Evolutionary conservation across 768 basidiomycete genomes (phyloP).

Genomic region (Termitomyces sp.): DNA sequence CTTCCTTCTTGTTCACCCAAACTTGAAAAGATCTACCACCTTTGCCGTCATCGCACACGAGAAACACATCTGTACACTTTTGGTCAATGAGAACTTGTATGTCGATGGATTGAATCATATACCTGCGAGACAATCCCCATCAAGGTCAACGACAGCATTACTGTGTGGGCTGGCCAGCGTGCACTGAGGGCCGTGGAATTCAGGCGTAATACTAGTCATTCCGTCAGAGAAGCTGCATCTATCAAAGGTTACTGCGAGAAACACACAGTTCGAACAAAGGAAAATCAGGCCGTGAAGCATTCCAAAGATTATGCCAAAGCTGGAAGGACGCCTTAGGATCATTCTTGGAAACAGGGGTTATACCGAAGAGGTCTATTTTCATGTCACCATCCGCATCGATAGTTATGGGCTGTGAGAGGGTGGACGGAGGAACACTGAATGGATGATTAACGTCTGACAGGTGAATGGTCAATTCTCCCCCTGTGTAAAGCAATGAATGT

Average conservation of each 20-base stretch:
- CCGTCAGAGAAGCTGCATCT: background rate
- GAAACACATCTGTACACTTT: constrained; percentile 64
- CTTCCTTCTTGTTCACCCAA: constrained; percentile 82
- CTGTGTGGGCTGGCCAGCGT: constrained; percentile 84
- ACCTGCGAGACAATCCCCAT: constrained; percentile 96
- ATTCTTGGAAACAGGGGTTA: constrained; percentile 33
- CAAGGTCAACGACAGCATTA: constrained; percentile 89
- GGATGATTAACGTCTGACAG: constrained; percentile 33
- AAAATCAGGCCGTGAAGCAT: constrained; percentile 43
- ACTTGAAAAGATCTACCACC: constrained; percentile 74
- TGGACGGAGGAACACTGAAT: constrained; percentile 56
- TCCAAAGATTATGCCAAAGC: constrained; percentile 82
- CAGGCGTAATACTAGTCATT: constrained; percentile 44
- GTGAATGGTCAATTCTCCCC: background rate
- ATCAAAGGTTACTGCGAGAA: background rate
- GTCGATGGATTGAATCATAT: background rate
- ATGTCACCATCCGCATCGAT: constrained; percentile 87
- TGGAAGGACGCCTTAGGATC: constrained; percentile 37
- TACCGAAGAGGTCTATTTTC: constrained; percentile 82
- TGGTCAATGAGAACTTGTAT: background rate
- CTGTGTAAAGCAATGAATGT: constrained; percentile 10
- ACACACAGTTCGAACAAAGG: constrained; percentile 66
- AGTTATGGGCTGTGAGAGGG: constrained; percentile 74
- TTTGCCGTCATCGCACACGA: constrained; percentile 70
- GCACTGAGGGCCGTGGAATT: constrained; percentile 63